phyloP scores from a whole-genome alignment of 164 flowering plant genomes.

The Macadamia integrifolia region DNA sequence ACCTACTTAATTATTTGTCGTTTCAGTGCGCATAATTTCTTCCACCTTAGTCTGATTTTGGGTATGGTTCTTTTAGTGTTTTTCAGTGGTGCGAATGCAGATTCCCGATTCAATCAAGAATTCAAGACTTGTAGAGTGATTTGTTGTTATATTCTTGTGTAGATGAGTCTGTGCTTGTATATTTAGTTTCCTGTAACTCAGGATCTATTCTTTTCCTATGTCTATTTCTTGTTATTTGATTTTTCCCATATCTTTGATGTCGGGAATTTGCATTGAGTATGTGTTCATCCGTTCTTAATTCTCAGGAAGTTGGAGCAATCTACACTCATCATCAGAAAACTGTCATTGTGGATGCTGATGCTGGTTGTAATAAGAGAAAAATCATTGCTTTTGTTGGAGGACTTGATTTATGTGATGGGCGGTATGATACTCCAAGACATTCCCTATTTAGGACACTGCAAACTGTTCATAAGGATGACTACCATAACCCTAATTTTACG shows the following conservation, averaged over 20 bases:
- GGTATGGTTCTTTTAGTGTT: too few relatives aligned
- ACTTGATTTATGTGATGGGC: conserved; percentile 33
- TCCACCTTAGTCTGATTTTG: too few relatives aligned
- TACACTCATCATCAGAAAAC: conserved; percentile 37
- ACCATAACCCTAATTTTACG: conserved; percentile 32
- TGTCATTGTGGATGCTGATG: conserved; percentile 36
- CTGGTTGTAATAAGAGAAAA: conserved; percentile 29
- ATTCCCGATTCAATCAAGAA: too few relatives aligned
- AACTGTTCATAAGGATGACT: conserved; percentile 50
- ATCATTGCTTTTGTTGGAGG: conserved; percentile 38
- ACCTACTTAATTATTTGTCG: neutral
- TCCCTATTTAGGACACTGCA: conserved; percentile 54
- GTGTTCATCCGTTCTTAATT: neutral
- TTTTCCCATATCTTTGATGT: neutral
- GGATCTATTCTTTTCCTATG: too few relatives aligned
- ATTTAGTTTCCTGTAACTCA: too few relatives aligned
- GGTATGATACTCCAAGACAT: conserved; percentile 44
- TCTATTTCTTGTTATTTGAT: neutral
- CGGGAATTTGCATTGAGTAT: neutral
- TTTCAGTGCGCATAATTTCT: neutral
- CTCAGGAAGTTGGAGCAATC: conserved; percentile 29
- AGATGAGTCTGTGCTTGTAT: neutral
- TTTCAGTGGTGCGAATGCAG: too few relatives aligned
- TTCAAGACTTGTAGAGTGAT: neutral
- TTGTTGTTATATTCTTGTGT: neutral